Percentiles rank a stretch among this genome's conserved stretches.
Evolutionary conservation across 441 rosid species (phyloP).

Genomic region (Metrosideros polymorpha): DNA sequence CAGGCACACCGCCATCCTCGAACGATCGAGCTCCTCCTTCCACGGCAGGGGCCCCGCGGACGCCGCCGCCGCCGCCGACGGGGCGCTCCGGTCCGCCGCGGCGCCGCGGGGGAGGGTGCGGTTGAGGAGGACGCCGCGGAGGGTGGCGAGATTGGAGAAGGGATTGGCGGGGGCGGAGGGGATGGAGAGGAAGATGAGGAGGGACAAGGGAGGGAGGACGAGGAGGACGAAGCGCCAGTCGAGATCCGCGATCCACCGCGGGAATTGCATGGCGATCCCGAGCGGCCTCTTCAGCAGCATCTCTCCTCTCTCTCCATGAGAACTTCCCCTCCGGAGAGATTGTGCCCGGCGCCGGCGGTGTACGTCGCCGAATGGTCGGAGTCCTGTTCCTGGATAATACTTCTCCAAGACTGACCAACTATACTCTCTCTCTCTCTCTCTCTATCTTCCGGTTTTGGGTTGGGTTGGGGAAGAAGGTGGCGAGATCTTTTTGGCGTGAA

Average conservation of each 20-base stretch:
- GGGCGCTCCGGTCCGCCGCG: background rate
- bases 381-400: background rate
- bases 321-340: background rate
- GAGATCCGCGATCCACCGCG: background rate
- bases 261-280: background rate
- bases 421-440: background rate
- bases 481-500: background rate
- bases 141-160: background rate
- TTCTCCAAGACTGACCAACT: background rate
- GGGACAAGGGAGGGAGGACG: background rate
- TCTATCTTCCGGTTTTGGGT: background rate
- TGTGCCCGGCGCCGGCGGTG: background rate
- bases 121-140: background rate
- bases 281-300: background rate
- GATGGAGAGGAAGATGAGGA: background rate
- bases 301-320: background rate
- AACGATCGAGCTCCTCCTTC: background rate
- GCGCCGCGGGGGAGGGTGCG: background rate
- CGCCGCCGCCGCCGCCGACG: background rate
- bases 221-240: constrained; percentile 3
- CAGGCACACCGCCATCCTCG: constrained; percentile 13
- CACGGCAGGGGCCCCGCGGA: background rate
- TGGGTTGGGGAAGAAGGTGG: background rate
- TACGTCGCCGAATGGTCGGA: background rate
- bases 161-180: background rate